A percentile compares a stretch with the other conserved stretches of the same genome.
Conservation (phyloP, 83 land plant genomes). For the Isoetes engelmannii region DNA sequence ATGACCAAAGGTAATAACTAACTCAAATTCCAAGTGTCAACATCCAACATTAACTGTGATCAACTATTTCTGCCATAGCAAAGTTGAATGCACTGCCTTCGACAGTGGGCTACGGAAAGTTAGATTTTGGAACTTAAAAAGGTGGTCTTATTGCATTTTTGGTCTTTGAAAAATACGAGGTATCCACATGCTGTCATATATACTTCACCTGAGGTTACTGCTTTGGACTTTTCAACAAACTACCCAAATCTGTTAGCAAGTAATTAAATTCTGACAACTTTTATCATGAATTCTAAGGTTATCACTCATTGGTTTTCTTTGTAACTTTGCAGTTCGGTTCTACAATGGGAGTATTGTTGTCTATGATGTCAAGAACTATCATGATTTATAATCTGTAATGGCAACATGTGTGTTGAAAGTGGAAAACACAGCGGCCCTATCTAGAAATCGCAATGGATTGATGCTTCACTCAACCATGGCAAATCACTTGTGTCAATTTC, state of each 20-base stretch:
- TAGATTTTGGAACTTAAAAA: constrained; percentile 33
- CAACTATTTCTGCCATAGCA: too few species aligned
- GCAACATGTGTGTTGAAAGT: constrained; percentile 22
- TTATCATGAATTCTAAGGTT: background rate
- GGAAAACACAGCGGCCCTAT: constrained; percentile 39
- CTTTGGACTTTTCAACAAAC: constrained; percentile 35
- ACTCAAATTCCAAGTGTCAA: too few species aligned
- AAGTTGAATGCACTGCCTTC: constrained; percentile 28
- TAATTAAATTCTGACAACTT: background rate
- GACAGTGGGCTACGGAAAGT: constrained; percentile 40
- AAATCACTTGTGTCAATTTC: constrained; percentile 40
- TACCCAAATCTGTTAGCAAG: constrained; percentile 39
- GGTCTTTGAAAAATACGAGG: constrained; percentile 42
- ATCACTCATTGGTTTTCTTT: background rate
- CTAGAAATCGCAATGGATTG: constrained; percentile 42
- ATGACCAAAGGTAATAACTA: too few species aligned
- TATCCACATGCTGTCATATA: constrained; percentile 34
- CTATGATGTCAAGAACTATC: constrained; percentile 34
- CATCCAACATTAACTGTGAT: too few species aligned
- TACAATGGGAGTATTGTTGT: constrained; percentile 38
- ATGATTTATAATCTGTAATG: constrained; percentile 29
- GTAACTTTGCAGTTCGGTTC: constrained; percentile 33
- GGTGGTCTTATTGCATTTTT: constrained; percentile 40
- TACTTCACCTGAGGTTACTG: constrained; percentile 30
- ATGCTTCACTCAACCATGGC: constrained; percentile 37